phyloP scores from a whole-genome alignment of 2,329 filamentous ascomycete genomes.

The Dothiorella sarmentorum region DNA sequence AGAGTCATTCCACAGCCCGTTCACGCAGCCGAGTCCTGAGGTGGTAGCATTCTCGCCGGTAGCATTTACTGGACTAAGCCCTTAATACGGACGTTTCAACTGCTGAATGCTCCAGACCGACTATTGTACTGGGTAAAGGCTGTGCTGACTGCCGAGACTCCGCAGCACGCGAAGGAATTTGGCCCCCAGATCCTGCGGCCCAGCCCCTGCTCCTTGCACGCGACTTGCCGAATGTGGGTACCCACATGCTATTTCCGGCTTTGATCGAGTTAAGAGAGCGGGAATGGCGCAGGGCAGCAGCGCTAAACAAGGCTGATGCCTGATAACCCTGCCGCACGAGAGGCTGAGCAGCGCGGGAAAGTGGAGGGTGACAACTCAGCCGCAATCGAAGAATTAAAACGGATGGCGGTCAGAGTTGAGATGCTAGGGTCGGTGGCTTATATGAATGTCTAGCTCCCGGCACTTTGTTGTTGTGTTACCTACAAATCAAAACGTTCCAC shows the following conservation, averaged over 20 bases:
- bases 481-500: not conserved
- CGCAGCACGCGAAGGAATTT: not conserved
- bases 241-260: not conserved
- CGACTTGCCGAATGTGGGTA: not conserved
- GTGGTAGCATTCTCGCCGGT: too few species aligned
- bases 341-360: not conserved
- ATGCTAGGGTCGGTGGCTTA: not conserved
- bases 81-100: too few species aligned
- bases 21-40: too few species aligned
- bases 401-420: not conserved
- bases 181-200: slow-evolving; percentile 4
- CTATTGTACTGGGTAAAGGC: too few species aligned
- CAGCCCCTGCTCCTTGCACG: not conserved
- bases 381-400: not conserved
- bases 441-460: not conserved
- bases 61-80: too few species aligned
- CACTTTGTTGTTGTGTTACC: not conserved
- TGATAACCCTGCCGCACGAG: not conserved
- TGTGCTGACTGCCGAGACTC: not conserved
- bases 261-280: not conserved
- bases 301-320: not conserved
- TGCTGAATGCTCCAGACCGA: too few species aligned
- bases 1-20: too few species aligned
- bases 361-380: not conserved
- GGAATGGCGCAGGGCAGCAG: not conserved